phyloP scores from a whole-genome alignment of 768 basidiomycete species.

The Serendipita sp. region DNA sequence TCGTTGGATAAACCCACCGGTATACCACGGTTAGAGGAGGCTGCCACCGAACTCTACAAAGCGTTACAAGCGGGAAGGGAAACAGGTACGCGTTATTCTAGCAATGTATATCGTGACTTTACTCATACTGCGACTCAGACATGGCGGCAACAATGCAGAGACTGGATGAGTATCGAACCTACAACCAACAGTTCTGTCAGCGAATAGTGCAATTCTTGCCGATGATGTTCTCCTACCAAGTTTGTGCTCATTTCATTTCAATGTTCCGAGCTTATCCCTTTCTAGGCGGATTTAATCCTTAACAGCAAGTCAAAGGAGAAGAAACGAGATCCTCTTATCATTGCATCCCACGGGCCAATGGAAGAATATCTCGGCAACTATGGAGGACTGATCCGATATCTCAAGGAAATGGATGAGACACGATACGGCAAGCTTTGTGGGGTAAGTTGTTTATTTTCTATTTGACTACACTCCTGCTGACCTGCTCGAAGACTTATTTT shows the following conservation, averaged over 20 bases:
- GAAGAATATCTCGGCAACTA: conserved; percentile 78
- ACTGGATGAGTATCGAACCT: conserved; percentile 74
- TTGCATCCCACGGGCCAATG: conserved; percentile 44
- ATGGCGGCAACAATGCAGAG: conserved; percentile 97
- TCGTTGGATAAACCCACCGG: conserved; percentile 67
- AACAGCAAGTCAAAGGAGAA: conserved; percentile 33
- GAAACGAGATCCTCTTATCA: conserved; percentile 27
- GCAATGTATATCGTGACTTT: neutral
- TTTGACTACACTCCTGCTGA: neutral
- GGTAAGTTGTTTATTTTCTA: conserved; percentile 29
- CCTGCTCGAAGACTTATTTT: conserved; percentile 63
- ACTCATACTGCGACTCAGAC: conserved; percentile 27
- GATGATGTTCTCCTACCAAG: conserved; percentile 86
- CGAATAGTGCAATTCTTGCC: conserved; percentile 75
- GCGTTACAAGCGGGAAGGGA: conserved; percentile 81
- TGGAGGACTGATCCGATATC: conserved; percentile 74
- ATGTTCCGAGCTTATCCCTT: conserved; percentile 1
- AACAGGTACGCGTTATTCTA: conserved; percentile 37
- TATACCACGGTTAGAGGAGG: conserved; percentile 62
- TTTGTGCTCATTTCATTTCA: conserved; percentile 18
- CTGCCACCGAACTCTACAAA: conserved; percentile 83
- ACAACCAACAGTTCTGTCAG: conserved; percentile 88
- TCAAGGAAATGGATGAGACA: conserved; percentile 90
- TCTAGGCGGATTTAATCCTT: conserved; percentile 49
- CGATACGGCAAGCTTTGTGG: conserved; percentile 81